These are phyloP conservation scores for Diophrys appendiculata DNA, from an alignment of 73 alveolate genomes.

Conservation along the genomic window DNA sequence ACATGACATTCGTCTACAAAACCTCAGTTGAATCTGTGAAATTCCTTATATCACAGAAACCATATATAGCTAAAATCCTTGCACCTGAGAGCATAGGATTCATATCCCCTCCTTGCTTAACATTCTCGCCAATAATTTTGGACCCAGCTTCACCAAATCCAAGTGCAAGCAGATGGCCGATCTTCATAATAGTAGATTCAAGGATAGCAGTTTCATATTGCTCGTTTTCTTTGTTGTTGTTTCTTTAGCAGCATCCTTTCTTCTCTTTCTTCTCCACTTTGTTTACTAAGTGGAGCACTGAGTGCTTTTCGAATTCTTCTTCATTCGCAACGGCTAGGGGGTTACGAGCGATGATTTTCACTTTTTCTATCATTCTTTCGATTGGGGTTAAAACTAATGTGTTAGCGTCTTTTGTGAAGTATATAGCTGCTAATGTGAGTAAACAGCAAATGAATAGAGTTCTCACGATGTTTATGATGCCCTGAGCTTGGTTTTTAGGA, in stretches of 20 bases:
- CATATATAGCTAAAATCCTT: conserved; percentile 79
- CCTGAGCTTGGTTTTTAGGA: neutral
- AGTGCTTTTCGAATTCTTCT: conserved; percentile 35
- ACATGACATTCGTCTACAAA: conserved; percentile 87
- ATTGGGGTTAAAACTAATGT: conserved; percentile 69
- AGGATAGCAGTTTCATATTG: conserved; percentile 62
- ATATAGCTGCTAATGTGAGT: conserved; percentile 60
- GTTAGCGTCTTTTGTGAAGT: conserved; percentile 69
- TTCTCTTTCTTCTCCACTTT: neutral
- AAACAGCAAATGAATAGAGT: conserved; percentile 66
- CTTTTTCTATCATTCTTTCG: conserved; percentile 74
- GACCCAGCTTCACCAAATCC: conserved; percentile 78
- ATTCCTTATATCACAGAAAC: conserved; percentile 88
- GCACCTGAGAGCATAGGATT: conserved; percentile 60
- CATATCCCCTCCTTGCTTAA: conserved; percentile 25
- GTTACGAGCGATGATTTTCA: conserved; percentile 61
- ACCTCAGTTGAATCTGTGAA: conserved; percentile 88
- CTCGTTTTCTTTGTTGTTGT: neutral
- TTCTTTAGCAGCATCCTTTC: conserved; percentile 13
- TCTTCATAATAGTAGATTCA: conserved; percentile 66
- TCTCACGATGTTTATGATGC: conserved; percentile 35
- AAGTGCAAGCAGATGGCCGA: conserved; percentile 68
- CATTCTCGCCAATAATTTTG: conserved; percentile 59
- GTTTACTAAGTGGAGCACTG: neutral
- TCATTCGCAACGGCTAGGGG: conserved; percentile 72